A percentile compares a stretch with the other conserved stretches of the same genome.
Evolutionary conservation across 2,329 filamentous ascomycete genomes (phyloP).

Genomic region (Sordariomycetes sp.): DNA sequence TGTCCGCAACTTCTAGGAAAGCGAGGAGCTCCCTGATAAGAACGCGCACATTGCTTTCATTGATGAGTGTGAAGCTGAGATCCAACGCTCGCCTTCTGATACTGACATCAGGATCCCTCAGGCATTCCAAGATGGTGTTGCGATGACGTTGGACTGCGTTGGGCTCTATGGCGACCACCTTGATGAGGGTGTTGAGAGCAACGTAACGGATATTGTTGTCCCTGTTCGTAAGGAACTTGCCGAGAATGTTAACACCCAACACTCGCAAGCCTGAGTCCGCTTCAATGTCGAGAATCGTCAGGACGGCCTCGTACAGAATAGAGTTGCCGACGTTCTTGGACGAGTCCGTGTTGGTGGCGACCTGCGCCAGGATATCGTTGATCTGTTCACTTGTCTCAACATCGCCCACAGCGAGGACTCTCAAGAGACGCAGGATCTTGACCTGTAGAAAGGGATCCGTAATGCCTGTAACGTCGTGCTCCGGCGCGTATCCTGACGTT

Average conservation of each 20-base stretch:
- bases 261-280: conserved; percentile 92
- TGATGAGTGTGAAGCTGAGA: conserved; percentile 95
- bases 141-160: conserved; percentile 95
- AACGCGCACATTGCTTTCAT: conserved; percentile 90
- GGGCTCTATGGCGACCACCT: conserved; percentile 94
- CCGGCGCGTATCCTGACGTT: conserved; percentile 91
- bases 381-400: conserved; percentile 87
- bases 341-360: conserved; percentile 95
- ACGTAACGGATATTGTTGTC: conserved; percentile 99
- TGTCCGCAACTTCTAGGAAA: conserved; percentile 94
- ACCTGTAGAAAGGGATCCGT: conserved; percentile 97
- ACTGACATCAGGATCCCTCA: conserved; percentile 95
- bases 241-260: conserved; percentile 93
- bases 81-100: conserved; percentile 93
- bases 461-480: conserved; percentile 96
- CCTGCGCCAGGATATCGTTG: conserved; percentile 95
- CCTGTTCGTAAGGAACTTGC: conserved; percentile 95
- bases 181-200: conserved; percentile 92
- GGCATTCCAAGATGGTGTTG: conserved; percentile 93
- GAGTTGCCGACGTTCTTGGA: conserved; percentile 98
- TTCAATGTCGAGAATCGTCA: conserved; percentile 96
- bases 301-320: conserved; percentile 93
- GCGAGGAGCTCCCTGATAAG: conserved; percentile 87
- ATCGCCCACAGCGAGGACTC: conserved; percentile 82
- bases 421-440: conserved; percentile 81